Evolutionary conservation across 495 filamentous ascomycete genomes (phyloP), one percentile per base, ranked within the genome.

Genomic region (Aspergillus diversus): DNA sequence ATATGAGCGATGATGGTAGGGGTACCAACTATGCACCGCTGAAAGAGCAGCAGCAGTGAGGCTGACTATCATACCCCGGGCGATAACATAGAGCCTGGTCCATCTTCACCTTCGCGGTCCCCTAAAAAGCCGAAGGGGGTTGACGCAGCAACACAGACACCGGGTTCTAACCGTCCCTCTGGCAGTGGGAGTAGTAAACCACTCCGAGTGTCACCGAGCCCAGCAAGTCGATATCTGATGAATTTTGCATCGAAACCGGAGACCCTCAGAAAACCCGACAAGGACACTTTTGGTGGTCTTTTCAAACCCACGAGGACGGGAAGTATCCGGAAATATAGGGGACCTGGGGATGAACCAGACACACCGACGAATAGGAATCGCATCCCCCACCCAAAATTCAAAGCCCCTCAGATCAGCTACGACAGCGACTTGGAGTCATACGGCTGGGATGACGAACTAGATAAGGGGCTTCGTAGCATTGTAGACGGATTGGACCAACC

Each of bases 401-500:
- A 33, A 35, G 4, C 33, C 9, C 27, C 33, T 46, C 33, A 12
- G 15, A 11, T 15, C 15, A 39, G 27, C 34, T 16, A 13, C 4
- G 53, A 56, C 5, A 63, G 60, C 17, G 60, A 63, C 21, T 4
- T 37, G 6, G 60, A 63, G 17, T 37, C 60, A 12, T 63, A 63
- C n/a, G 60, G 47, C 13, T 63, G 60, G 60, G 21, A 57, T 43
- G 53, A 52, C 34, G 52, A 57, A 1, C 12, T 63, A 13, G 33
- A 42, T 9, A 16, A n/a, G 8, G 52, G 37, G 27, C 7, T 55
- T 0, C 39, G 43, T 15, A 31, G 31, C 7, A 4, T 61, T n/a
- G 50, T 31, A 13, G 27, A 50, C 5, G 31, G 5, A 5, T 51
- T 55, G 6, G 59, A 61, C 5, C 55, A 61, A 13, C 52, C n/a